Evolutionary conservation across 768 basidiomycete genomes (phyloP).

Genomic region (Grammothele lineata): DNA sequence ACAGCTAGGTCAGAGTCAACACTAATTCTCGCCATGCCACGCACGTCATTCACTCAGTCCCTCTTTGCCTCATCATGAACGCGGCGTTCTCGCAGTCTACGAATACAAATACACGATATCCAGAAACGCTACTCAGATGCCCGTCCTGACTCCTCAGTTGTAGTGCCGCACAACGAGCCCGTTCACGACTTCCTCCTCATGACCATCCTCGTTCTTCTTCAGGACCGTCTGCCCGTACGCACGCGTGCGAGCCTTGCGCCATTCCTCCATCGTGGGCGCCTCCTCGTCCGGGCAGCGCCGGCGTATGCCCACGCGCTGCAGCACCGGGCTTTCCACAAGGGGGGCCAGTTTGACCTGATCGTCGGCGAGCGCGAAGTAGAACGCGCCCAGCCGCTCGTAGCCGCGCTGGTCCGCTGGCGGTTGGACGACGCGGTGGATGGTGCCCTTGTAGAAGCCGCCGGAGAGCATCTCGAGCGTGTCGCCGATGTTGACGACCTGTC

Average conservation of each 20-base stretch:
- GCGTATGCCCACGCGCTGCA: conserved; percentile 29
- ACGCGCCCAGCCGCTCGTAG: conserved; percentile 30
- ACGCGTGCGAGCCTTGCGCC: conserved; percentile 27
- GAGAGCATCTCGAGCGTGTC: conserved; percentile 32
- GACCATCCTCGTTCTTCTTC: conserved; percentile 34
- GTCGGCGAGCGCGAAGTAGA: conserved; percentile 32
- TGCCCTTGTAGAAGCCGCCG: conserved; percentile 33
- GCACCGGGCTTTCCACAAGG: conserved; percentile 27
- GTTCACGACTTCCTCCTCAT: conserved; percentile 50
- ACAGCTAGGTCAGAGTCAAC: too few relatives aligned
- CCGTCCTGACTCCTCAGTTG: too few relatives aligned
- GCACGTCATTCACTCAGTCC: too few relatives aligned
- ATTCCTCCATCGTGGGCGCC: conserved; percentile 27
- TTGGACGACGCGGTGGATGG: conserved; percentile 35
- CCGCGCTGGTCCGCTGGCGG: conserved; percentile 32
- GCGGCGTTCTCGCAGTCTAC: too few relatives aligned
- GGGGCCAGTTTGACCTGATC: conserved; percentile 28
- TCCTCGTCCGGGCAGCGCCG: conserved; percentile 22
- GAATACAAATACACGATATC: too few relatives aligned
- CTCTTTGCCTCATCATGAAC: too few relatives aligned
- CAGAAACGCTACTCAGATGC: too few relatives aligned
- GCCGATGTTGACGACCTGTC: conserved; percentile 37
- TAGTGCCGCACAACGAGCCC: conserved; percentile 57
- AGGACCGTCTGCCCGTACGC: conserved; percentile 49
- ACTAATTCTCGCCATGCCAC: too few relatives aligned